phyloP scores from a whole-genome alignment of 306 rosid species.

The Ormosia emarginata region DNA sequence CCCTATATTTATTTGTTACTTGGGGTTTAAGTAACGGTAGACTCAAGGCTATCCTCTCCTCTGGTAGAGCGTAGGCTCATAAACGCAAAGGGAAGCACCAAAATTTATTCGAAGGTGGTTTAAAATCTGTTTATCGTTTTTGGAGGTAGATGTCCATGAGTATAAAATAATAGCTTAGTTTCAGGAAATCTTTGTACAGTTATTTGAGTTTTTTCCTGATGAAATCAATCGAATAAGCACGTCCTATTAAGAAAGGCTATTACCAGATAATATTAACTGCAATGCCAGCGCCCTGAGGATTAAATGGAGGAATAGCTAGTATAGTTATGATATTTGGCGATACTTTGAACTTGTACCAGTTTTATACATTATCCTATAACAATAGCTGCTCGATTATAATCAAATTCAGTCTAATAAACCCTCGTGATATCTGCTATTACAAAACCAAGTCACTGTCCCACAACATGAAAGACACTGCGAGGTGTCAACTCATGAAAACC shows the following conservation, averaged over 20 bases:
- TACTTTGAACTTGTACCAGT: not conserved
- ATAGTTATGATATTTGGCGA: not conserved
- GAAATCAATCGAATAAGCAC: not conserved
- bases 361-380: not conserved
- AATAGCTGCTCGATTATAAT: not conserved
- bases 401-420: not conserved
- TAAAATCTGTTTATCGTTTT: not conserved
- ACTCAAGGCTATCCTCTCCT: not conserved
- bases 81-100: not conserved
- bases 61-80: conserved; percentile 4
- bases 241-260: not conserved
- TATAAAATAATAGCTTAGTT: conserved; percentile 4
- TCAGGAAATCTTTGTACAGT: not conserved
- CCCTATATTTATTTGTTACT: conserved; percentile 14
- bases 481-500: not conserved
- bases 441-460: not conserved
- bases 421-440: not conserved
- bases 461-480: not conserved
- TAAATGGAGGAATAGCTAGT: not conserved
- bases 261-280: not conserved
- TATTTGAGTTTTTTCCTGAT: not conserved
- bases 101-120: not conserved
- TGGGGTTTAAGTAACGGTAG: conserved; percentile 8
- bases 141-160: conserved; percentile 8
- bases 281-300: not conserved